Base-by-base conservation (phyloP, 148 eudicot species). In the Mesembryanthemum crystallinum region DNA sequence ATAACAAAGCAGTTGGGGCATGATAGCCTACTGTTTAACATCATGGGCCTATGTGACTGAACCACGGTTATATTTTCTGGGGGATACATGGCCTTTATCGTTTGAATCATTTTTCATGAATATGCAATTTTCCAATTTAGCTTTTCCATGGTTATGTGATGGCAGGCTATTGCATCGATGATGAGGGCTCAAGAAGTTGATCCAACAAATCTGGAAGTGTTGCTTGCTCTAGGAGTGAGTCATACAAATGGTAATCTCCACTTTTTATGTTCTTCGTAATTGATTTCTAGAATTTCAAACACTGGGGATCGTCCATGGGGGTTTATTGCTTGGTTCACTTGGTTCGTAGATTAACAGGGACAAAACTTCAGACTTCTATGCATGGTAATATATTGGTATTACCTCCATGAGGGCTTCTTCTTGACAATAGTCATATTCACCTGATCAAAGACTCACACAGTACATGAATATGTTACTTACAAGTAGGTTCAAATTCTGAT, bases 161-260 rank as follows among this genome's bases (percentile, higher is more conserved):
- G 45, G 52, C 91, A 95, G 99, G 99, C 97, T 74, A 95, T 95
- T 82, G 96, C 97, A 76, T 84, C 99, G 20, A 92, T 95, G 99
- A 86, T 92, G 97, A 93, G 84, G 84, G 99, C 99, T 60, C 99
- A 95, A 54, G 90, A 92, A 82, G 98, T 78, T 70, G 94, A 90
- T 76, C 92, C 98, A 20, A 85, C 90, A 62, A 95, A 95, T 80
- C 82, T 95, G 78, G 98, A 95, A 82, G 98, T 95, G 49, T 96
- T 95, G 85, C 97, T 95, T 79, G 92, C 98, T 80, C 96, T 95
- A 69, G 98, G 98, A 55, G 98, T 95, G 81, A 95, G 98, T 82
- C 98, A 95, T 75, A 95, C 98, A 62, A 92, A 95, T 87, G 98
- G 98, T 89, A 68, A 85, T 87, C 77, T 17, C 13, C 24, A 33